Percentiles rank a stretch among this genome's conserved stretches.
phyloP scores from a whole-genome alignment of 1,139 yeast species.

The Candida sanyaensis region DNA sequence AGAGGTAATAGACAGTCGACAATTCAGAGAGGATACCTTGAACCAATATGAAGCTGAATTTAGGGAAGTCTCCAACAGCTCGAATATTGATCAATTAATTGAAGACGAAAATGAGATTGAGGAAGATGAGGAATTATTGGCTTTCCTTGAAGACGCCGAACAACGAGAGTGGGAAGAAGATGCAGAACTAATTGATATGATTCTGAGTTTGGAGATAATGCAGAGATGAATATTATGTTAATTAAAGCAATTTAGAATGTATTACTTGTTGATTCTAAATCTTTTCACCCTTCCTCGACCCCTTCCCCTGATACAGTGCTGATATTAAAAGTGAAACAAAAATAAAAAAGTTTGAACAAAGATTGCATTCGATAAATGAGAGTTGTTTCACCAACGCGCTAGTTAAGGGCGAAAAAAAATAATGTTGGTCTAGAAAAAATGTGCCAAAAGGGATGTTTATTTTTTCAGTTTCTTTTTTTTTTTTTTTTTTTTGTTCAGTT shows the following conservation, averaged over 20 bases:
- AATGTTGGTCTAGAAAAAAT: too few relatives aligned
- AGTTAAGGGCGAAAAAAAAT: too few relatives aligned
- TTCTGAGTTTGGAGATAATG: constrained; percentile 7
- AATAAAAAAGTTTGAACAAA: too few relatives aligned
- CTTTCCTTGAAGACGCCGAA: constrained; percentile 6
- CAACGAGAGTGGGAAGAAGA: constrained; percentile 10
- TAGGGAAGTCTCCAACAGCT: constrained; percentile 16
- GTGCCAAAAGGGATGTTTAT: neutral
- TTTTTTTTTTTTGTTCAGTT: too few relatives aligned
- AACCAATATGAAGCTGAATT: constrained; percentile 21
- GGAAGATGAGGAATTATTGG: constrained; percentile 2
- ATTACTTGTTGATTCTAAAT: neutral
- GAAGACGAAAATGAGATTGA: constrained; percentile 28
- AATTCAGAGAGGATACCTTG: constrained; percentile 21
- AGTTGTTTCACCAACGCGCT: too few relatives aligned
- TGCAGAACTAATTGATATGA: constrained; percentile 14
- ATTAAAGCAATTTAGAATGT: too few relatives aligned
- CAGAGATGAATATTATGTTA: neutral
- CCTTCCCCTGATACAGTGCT: too few relatives aligned
- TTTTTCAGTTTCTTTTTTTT: too few relatives aligned
- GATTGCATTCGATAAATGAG: too few relatives aligned
- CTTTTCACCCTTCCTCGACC: too few relatives aligned
- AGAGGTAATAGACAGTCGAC: constrained; percentile 26
- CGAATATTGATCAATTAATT: constrained; percentile 30
- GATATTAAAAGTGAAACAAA: too few relatives aligned